A percentile compares a stretch with the other conserved stretches of the same genome.
Evolutionary conservation across 139 green algal genomes (phyloP).

Genomic region (Zygnema cylindricum): DNA sequence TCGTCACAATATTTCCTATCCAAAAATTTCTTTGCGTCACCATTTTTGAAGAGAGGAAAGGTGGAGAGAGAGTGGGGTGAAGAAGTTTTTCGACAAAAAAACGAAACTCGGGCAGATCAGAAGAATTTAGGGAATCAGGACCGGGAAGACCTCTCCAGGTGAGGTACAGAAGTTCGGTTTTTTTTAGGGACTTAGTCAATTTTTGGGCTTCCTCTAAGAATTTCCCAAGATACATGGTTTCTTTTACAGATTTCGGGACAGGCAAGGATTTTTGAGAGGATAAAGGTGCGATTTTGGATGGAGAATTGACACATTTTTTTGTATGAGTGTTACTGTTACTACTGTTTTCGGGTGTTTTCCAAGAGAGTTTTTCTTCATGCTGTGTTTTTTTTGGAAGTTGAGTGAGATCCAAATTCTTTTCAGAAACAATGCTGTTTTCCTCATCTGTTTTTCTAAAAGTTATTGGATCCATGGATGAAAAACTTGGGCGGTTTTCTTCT

Average conservation of each 20-base stretch:
- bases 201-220: background rate
- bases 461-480: too few relatives aligned
- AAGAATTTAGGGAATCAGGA: background rate
- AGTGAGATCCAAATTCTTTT: too few relatives aligned
- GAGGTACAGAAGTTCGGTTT: constrained; percentile 42
- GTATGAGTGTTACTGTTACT: too few relatives aligned
- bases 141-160: constrained; percentile 35
- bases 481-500: too few relatives aligned
- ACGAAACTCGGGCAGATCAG: background rate
- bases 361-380: too few relatives aligned
- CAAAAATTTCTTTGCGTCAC: constrained; percentile 31
- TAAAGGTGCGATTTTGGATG: background rate
- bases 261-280: background rate
- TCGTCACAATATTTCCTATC: constrained; percentile 23
- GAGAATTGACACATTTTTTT: background rate
- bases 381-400: too few relatives aligned
- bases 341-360: too few relatives aligned
- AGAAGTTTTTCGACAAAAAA: constrained; percentile 36
- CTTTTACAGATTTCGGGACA: background rate
- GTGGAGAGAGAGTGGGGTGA: constrained; percentile 13
- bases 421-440: too few relatives aligned
- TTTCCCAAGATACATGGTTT: background rate
- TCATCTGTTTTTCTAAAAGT: too few relatives aligned
- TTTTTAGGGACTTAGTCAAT: background rate
- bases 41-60: background rate